These are phyloP conservation scores for Tetragonia tetragonoides DNA, from an alignment of 148 eudicot genomes.

Conservation along the genomic window DNA sequence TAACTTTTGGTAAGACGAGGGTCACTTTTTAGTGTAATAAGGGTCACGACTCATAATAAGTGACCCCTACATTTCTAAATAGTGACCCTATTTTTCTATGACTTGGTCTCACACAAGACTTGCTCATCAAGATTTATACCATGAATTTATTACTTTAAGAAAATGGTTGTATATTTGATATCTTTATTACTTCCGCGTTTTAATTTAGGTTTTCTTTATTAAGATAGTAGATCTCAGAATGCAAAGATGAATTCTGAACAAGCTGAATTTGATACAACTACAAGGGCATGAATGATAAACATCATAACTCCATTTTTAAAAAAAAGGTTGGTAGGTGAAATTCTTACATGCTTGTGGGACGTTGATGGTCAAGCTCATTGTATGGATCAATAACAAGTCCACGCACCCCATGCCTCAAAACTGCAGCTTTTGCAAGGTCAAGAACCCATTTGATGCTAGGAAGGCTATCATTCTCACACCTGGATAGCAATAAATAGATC, in stretches of 20 bases:
- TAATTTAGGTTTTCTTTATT: too few relatives aligned
- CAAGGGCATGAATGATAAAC: not conserved
- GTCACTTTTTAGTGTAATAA: too few relatives aligned
- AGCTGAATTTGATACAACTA: not conserved
- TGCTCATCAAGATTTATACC: too few relatives aligned
- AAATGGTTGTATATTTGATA: too few relatives aligned
- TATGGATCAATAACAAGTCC: conserved; percentile 98
- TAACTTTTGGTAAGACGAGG: too few relatives aligned
- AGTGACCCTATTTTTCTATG: too few relatives aligned
- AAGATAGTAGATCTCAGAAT: not conserved
- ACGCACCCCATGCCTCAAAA: conserved; percentile 84
- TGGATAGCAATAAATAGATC: conserved; percentile 22
- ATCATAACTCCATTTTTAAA: not conserved
- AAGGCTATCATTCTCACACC: conserved; percentile 91
- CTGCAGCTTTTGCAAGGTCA: conserved; percentile 83
- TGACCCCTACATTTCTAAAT: too few relatives aligned
- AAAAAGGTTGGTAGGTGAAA: not conserved
- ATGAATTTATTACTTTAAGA: too few relatives aligned
- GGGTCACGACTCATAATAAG: too few relatives aligned
- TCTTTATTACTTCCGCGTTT: too few relatives aligned
- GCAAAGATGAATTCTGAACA: not conserved
- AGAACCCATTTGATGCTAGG: conserved; percentile 90
- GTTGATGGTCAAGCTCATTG: conserved; percentile 99
- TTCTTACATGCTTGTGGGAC: conserved; percentile 58
- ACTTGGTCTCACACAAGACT: too few relatives aligned